A percentile compares a stretch with the other conserved stretches of the same genome.
phyloP scores from a whole-genome alignment of 371 early-diverging fungal genomes.

The Mucor plumbeus region DNA sequence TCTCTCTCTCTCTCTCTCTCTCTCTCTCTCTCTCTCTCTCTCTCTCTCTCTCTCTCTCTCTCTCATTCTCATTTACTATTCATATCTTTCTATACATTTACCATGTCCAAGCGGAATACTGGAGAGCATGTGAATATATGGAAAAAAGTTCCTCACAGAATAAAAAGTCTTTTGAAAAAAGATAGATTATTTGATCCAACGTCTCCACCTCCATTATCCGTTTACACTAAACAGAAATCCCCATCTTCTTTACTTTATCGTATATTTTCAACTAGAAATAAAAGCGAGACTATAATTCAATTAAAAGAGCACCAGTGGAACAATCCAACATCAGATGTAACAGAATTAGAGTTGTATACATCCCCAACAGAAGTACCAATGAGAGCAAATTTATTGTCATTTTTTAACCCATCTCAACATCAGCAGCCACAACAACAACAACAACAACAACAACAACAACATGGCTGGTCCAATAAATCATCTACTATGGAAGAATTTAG shows the following conservation, averaged over 20 bases:
- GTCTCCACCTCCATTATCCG: constrained; percentile 4
- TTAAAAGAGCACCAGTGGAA: constrained; percentile 16
- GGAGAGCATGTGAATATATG: constrained; percentile 13
- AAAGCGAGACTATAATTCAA: constrained; percentile 6
- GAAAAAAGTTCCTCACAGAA: constrained; percentile 14
- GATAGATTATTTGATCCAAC: background rate
- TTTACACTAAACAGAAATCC: constrained; percentile 14
- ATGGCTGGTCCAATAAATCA: constrained; percentile 4
- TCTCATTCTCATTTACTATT: too few species aligned
- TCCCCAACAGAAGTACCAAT: constrained; percentile 14
- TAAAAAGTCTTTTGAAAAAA: constrained; percentile 20
- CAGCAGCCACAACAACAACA: constrained; percentile 8
- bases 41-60: too few species aligned
- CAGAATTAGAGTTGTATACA: constrained; percentile 1
- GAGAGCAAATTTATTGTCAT: constrained; percentile 14
- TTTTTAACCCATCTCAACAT: constrained; percentile 8
- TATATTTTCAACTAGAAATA: constrained; percentile 16
- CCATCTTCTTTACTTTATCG: constrained; percentile 15
- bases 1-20: too few species aligned
- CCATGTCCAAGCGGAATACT: constrained; percentile 12
- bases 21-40: too few species aligned
- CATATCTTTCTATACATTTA: constrained; percentile 10
- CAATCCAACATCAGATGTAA: background rate
- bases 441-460: constrained; percentile 7
- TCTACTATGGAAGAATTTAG: constrained; percentile 5